Evolutionary conservation across 805 yeast genomes (phyloP), one percentile per base, ranked within the genome.

Genomic region (Lipomyces orientalis): DNA sequence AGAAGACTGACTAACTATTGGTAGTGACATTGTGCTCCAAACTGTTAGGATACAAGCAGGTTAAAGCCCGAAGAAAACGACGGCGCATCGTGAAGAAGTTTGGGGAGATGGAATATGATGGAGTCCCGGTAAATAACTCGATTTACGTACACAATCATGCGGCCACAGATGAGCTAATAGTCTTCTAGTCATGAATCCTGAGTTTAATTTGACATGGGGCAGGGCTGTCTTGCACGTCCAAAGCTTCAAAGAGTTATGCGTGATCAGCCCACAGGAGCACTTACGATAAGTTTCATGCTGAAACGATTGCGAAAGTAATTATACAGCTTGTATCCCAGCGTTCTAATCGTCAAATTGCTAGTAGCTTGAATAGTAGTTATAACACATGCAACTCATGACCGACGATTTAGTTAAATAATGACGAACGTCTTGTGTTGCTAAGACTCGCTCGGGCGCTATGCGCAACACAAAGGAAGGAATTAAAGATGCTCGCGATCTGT

Each of bases 21-120:
- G 19, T 58, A 66, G 70, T 68, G 52, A 67, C 66, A 9, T 35
- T 68, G 29, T 68, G 64, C 39, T 63, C 68, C 10, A 64, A 54
- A 34, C 43, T 65, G 52, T 54, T 67, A 6, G 71, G 66, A 4
- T 64, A 59, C 31, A 61, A 31, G 34, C 71, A 64, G 16, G 70
- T 64, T 22, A 67, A 66, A 49, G 70, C 67, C n/a, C 62, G 70
- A 7, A 33, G 71, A 12, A 52, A 35, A 16, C 60, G 71, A 31
- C 59, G 66, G 37, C 54, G 71, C 9, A 22, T 51, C 12, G 67
- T 67, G 9, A 68, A 65, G 55, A 54, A 63, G 49, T 68, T 68
- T 64, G 70, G 57, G 4, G 71, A 67, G 37, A 58, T 56, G 55
- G 71, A 68, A 39, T 68, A 67, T n/a, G 71, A 68, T n/a, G 71